Base-by-base conservation (phyloP, 371 early-diverging fungal species). In the Amoeboaphelidium protococcarum region DNA sequence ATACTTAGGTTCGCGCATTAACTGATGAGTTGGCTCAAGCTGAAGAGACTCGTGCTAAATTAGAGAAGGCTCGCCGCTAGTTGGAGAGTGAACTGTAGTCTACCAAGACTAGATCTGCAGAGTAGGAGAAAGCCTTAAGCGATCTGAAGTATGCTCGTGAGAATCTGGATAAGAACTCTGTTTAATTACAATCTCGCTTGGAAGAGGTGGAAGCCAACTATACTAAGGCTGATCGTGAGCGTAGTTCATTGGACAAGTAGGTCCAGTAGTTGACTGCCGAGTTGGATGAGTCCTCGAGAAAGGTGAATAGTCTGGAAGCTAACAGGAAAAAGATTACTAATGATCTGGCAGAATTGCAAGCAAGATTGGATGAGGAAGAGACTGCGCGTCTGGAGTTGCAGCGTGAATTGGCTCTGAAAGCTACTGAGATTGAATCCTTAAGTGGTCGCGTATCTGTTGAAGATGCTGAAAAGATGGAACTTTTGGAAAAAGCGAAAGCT, bases 351-450 rank as follows among this genome's bases (percentile, higher is more conserved):
- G 75, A 77, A 46, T 61, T 80, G 1, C 64, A 68, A 40, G 64
- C 66, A 12, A 60, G 65, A n/a, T 59, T 78, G 19, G 79, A 80
- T 26, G 80, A 80, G 47, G 68, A 70, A 47, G 75, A 76, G 54
- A 23, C 56, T 2, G 47, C 63, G 45, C 68, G 66, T 43, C 63
- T 65, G 19, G 71, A 72, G 41, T 52, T 74, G 41, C 55, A 62
- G 49, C 65, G 65, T 50, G 65, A 66, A 53, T 61, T 74, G 13
- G 52, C 65, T 2, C 50, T 58, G 10, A 78, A 80, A 58, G 57
- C 64, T 12, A 53, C 64, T 10, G 82, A 82, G 58, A 54, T 76
- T 25, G 80, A 81, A 23, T 61, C 64, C 13, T 56, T 80, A 47
- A 68, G 72, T 51, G 81, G 80, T 44, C 58, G 61, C 50, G 61